These are phyloP conservation scores for Histomonas meleagridis DNA, from an alignment of 208 protist genomes.

Conservation along the genomic window DNA sequence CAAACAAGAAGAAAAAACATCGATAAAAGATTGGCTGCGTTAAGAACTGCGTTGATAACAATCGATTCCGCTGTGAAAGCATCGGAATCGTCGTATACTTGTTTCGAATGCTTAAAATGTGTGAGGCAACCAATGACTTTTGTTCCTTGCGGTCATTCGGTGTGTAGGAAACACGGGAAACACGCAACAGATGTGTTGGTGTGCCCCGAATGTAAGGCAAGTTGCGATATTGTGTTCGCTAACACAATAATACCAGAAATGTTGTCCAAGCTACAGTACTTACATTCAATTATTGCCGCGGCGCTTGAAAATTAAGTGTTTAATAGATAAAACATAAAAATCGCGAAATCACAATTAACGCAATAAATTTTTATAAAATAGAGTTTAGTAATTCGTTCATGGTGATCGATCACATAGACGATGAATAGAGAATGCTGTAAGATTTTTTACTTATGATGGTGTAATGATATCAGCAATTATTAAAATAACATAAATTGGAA, in stretches of 20 bases:
- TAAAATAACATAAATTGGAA: too few relatives aligned
- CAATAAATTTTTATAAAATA: too few relatives aligned
- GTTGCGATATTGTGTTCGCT: slow-evolving; percentile 18
- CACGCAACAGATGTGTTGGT: slow-evolving; percentile 18
- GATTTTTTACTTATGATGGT: too few relatives aligned
- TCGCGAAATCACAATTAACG: too few relatives aligned
- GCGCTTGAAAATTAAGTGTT: slow-evolving; percentile 14
- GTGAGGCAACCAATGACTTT: slow-evolving; percentile 26
- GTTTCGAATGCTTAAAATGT: slow-evolving; percentile 20
- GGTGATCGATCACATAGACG: too few relatives aligned
- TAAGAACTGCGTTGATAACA: background rate
- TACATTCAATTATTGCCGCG: background rate
- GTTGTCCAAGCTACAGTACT: background rate
- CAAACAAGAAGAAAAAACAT: slow-evolving; percentile 15
- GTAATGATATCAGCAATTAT: too few relatives aligned
- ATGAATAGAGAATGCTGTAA: too few relatives aligned
- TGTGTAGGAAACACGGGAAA: background rate
- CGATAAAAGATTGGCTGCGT: background rate
- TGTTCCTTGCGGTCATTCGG: slow-evolving; percentile 11
- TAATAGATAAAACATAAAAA: too few relatives aligned
- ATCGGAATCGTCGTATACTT: slow-evolving; percentile 24
- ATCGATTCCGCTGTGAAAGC: slow-evolving; percentile 5
- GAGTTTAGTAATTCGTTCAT: too few relatives aligned
- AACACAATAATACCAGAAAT: slow-evolving; percentile 18
- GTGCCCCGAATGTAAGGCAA: background rate